Conservation (phyloP, 1,284 basidiomycete genomes). For the Athelia sp. region DNA sequence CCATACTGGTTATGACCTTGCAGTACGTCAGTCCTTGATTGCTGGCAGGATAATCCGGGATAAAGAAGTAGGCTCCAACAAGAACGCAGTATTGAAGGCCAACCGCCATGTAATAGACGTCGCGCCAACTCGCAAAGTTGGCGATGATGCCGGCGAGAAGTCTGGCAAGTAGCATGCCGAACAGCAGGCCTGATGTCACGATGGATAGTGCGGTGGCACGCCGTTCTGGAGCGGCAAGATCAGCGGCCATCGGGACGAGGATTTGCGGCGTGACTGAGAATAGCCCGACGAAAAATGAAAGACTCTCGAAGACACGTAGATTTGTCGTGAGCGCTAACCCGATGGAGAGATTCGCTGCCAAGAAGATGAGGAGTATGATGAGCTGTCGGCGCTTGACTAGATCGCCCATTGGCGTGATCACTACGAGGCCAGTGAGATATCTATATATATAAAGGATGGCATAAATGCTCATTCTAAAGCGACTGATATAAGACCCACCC, state of each 20-base stretch:
- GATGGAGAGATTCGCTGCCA: slow-evolving; percentile 47
- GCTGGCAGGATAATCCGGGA: slow-evolving; percentile 72
- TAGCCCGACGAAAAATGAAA: slow-evolving; percentile 54
- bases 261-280: slow-evolving; percentile 54
- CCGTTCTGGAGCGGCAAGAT: slow-evolving; percentile 58
- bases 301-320: slow-evolving; percentile 45
- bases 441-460: slow-evolving; percentile 23
- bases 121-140: slow-evolving; percentile 55
- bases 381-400: slow-evolving; percentile 57
- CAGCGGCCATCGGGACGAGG: slow-evolving; percentile 61
- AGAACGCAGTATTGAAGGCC: slow-evolving; percentile 51
- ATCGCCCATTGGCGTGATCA: slow-evolving; percentile 65
- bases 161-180: slow-evolving; percentile 68
- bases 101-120: slow-evolving; percentile 63
- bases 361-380: slow-evolving; percentile 40
- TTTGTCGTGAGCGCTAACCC: slow-evolving; percentile 48
- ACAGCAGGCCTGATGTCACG: slow-evolving; percentile 61
- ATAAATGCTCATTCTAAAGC: background rate
- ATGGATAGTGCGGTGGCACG: slow-evolving; percentile 63
- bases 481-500: slow-evolving; percentile 27
- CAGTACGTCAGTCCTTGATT: slow-evolving; percentile 53
- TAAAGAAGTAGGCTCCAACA: slow-evolving; percentile 45
- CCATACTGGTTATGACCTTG: slow-evolving; percentile 62
- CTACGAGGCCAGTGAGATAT: slow-evolving; percentile 53
- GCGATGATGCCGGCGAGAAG: slow-evolving; percentile 66